phyloP scores from a whole-genome alignment of 2,329 filamentous ascomycete genomes.

The Calonectria henricotiae region DNA sequence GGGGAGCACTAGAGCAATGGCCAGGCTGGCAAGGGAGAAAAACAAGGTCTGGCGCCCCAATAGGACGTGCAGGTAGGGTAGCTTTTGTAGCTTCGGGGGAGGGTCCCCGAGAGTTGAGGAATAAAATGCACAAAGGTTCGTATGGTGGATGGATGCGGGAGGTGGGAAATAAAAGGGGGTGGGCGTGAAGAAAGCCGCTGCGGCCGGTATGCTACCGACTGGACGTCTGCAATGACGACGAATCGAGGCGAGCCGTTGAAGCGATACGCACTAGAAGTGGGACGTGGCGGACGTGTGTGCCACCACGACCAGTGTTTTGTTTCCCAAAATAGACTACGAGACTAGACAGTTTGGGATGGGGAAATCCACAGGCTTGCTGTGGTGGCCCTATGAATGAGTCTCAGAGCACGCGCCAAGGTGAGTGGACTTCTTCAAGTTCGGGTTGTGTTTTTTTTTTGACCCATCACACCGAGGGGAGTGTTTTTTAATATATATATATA shows the following conservation, averaged over 20 bases:
- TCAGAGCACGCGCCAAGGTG: slow-evolving; percentile 1
- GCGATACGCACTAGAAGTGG: slow-evolving; percentile 27
- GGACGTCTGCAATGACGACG: slow-evolving; percentile 11
- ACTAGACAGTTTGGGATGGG: slow-evolving; percentile 8
- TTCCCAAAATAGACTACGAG: slow-evolving; percentile 19
- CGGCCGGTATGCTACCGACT: slow-evolving; percentile 26
- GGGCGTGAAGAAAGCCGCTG: slow-evolving; percentile 12
- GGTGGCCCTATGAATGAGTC: slow-evolving; percentile 13
- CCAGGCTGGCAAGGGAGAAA: not conserved
- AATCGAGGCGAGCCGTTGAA: slow-evolving; percentile 25
- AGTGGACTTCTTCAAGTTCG: not conserved
- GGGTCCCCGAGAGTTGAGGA: not conserved
- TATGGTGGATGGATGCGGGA: slow-evolving; percentile 16
- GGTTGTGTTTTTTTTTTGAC: not conserved
- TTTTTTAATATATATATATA: slow-evolving; percentile 8
- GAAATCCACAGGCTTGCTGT: slow-evolving; percentile 10
- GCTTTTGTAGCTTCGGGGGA: not conserved
- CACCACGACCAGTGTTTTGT: slow-evolving; percentile 4
- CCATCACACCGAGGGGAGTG: not conserved
- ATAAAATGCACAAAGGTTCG: slow-evolving; percentile 8
- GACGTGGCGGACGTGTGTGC: slow-evolving; percentile 21
- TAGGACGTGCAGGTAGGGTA: slow-evolving; percentile 15
- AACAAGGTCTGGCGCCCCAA: slow-evolving; percentile 9
- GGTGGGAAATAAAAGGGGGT: slow-evolving; percentile 27
- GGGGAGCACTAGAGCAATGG: slow-evolving; percentile 19